A percentile compares a stretch with the other conserved stretches of the same genome.
Conservation (phyloP, 2,329 filamentous ascomycete genomes). For the Didymella keratinophila region DNA sequence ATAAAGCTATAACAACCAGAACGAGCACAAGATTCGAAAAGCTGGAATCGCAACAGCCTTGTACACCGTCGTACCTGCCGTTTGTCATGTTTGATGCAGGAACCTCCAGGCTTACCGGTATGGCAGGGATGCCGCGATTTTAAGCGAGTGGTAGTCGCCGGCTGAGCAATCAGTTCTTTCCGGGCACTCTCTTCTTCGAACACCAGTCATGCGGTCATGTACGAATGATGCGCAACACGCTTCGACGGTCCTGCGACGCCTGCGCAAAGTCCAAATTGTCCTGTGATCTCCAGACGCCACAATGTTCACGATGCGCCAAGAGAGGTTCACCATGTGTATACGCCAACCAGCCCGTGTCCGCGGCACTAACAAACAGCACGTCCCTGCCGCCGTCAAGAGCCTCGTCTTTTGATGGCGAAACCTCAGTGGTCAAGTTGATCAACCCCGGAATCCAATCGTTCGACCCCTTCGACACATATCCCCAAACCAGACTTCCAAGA, state of each 20-base stretch:
- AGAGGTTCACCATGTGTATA: slow-evolving; percentile 60
- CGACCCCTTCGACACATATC: slow-evolving; percentile 67
- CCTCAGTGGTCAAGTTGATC: slow-evolving; percentile 26
- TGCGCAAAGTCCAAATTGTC: slow-evolving; percentile 65
- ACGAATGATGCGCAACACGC: slow-evolving; percentile 61
- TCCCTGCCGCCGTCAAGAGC: not conserved
- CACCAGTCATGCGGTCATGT: slow-evolving; percentile 17
- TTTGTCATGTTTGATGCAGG: not conserved
- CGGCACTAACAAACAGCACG: slow-evolving; percentile 32
- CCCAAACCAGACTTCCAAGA: slow-evolving; percentile 60
- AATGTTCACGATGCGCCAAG: slow-evolving; percentile 64
- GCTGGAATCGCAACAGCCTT: not conserved
- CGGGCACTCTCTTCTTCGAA: not conserved
- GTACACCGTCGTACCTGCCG: not conserved
- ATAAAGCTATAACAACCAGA: not conserved
- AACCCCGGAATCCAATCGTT: slow-evolving; percentile 48
- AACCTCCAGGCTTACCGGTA: not conserved
- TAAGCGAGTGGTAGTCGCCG: slow-evolving; percentile 19
- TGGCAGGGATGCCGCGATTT: slow-evolving; percentile 9
- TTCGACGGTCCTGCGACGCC: slow-evolving; percentile 64
- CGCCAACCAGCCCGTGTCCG: slow-evolving; percentile 60
- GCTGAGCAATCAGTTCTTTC: slow-evolving; percentile 16
- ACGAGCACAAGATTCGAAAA: not conserved
- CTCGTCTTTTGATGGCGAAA: slow-evolving; percentile 1
- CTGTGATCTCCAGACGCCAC: slow-evolving; percentile 63